phyloP scores from a whole-genome alignment of 2,329 filamentous ascomycete species.

The Elsinoe fawcettii region DNA sequence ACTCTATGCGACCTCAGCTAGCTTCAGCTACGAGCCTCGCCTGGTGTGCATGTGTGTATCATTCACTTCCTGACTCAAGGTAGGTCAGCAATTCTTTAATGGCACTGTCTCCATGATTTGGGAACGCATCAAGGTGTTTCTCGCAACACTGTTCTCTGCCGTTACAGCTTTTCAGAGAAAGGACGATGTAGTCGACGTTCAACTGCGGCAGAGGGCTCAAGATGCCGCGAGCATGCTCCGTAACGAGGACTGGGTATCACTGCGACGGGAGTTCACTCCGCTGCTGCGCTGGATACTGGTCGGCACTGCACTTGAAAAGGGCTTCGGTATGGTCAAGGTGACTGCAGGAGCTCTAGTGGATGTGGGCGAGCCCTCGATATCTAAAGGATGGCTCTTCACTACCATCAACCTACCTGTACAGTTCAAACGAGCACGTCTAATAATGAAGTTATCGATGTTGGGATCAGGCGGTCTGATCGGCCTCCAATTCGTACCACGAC shows the following conservation, averaged over 20 bases:
- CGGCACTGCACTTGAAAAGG: background rate
- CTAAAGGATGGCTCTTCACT: background rate
- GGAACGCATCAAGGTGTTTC: background rate
- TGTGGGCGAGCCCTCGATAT: background rate
- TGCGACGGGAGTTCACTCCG: background rate
- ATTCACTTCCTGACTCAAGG: background rate
- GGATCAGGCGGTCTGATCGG: background rate
- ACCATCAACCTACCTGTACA: background rate
- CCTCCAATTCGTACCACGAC: background rate
- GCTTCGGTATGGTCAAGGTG: background rate
- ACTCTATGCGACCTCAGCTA: background rate
- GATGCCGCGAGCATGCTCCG: background rate
- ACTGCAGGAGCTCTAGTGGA: background rate
- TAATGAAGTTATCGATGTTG: background rate
- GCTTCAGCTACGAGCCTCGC: no score
- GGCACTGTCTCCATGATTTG: background rate
- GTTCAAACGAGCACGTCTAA: background rate
- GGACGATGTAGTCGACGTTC: background rate
- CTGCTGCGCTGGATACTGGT: background rate
- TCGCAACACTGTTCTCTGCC: background rate
- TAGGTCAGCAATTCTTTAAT: background rate
- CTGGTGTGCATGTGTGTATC: no score
- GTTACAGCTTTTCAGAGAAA: background rate
- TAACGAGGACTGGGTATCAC: background rate
- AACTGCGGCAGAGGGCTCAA: background rate